Base-by-base conservation (phyloP, 495 filamentous ascomycete genomes). In the Penicillium mononematosum region DNA sequence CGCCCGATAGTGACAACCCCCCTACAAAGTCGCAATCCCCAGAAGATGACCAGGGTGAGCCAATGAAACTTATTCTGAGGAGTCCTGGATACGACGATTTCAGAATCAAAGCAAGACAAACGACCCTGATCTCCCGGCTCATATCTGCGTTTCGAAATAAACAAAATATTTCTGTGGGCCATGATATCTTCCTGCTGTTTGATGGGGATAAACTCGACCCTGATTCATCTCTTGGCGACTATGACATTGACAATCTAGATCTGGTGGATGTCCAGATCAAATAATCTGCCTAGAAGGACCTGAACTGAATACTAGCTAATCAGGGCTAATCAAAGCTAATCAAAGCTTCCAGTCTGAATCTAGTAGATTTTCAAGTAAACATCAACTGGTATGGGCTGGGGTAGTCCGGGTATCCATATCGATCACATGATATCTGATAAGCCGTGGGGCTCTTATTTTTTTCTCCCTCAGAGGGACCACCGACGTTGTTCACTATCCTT, bases 161-260 rank as follows among this genome's bases (percentile, higher is more conserved):
- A n/a, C 71, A 75, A 29, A 59, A 72, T 9, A 66, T 88, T 16
- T 50, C 65, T 1, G 59, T 70, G 3, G 79, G 80, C 4, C 78
- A 79, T 46, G 67, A 76, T 1, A 72, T 96, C 16, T 78, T 78
- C 12, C 74, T 96, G 1, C 72, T 80, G 49, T 94, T 93, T 70
- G 93, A 98, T 59, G 93, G 93, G 17, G 92, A 96, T 45, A 72
- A 75, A 44, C 70, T 96, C 22, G 80, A 84, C 1, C 79, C 85
- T 0, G 75, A 82, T 5, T 78, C 80, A 27, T 79, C 76, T 24
- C 74, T 96, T 5, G 74, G 68, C 19, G 84, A 88, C 38, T 78
- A 88, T n/a, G 92, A 95, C 12, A 78, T 97, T 39, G 81, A 81
- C 14, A 89, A 97, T 62, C 78, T 85, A 70, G 92, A 95, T 64